Base-by-base conservation (phyloP, 176 grass and related monocot genomes). In the Ensete ventricosum region DNA sequence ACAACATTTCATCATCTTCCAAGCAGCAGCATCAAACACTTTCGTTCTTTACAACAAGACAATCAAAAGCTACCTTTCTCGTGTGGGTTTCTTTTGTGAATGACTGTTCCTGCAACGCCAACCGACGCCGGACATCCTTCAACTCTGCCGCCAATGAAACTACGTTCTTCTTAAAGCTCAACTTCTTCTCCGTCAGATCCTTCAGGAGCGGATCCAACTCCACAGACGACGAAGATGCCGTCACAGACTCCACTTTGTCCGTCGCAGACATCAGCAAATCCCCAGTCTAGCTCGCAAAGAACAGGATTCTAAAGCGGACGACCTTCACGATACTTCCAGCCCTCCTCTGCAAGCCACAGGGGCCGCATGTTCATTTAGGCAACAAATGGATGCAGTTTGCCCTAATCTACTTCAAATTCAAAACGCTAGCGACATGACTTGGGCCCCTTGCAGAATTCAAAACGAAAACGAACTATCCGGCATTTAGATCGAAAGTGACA, bases 111-210 rank as follows among this genome's bases (percentile, higher is more conserved):
- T 91, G 90, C 0, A 82, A 82, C 65, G 82, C 84, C 77, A 98
- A 75, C 67, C 80, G 82, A 11, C 17, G 64, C 53, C 88, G 78
- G 22, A 78, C 90, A 85, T 89, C 90, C 73, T 94, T 99, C 12
- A 99, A 88, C 88, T 99, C 95, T 0, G 90, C 76, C 1, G 90
- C 95, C 71, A 94, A 52, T 0, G 85, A 87, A 22, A 89, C 90
- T 55, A 99, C 90, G 51, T 89, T 99, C 58, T 79, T 91, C 76
- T 85, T 80, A 23, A 99, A 99, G 81, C 82, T 99, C 73, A 99
- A 49, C 63, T 93, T 99, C 81, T 94, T 93, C 84, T 99, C 86
- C 9, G 90, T 83, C n/a, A 97, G 85, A 85, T 94, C 94, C 68
- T 82, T 93, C 79, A 97, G 23, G 60, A 97, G 62, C 1, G 90